Base-by-base conservation (phyloP, 2,329 filamentous ascomycete species). In the Alternaria brassicicola region DNA sequence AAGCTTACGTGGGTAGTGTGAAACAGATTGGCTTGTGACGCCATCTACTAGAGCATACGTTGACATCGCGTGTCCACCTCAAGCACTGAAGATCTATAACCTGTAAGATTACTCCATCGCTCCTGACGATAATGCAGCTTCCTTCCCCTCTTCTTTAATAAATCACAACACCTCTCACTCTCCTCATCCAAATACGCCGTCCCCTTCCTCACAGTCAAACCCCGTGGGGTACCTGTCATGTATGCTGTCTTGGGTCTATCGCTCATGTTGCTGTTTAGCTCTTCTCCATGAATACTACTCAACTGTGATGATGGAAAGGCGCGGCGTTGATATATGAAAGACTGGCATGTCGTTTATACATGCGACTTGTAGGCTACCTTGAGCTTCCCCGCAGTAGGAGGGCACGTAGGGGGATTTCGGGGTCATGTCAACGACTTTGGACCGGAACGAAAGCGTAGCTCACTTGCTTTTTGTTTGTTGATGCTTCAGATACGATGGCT, bases 131-230 rank as follows among this genome's bases (percentile, higher is more conserved):
- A 60, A 54, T 63, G 64, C 25, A 68, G 45, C 6, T 15, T 8
- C 38, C 33, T 54, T 13, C 35, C 51, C 47, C 55, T 55, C 19
- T 43, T 38, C 19, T 52, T 17, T 5, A 67, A 38, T 19, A 68
- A 28, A 21, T 52, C 54, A 38, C 63, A 67, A 30, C 59, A 57
- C 46, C 49, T 47, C 60, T 64, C 57, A 23, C 65, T 75, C 51
- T 76, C 65, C 4, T 63, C 39, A 46, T 80, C 73, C 45, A 77
- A 54, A 51, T 76, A 73, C 47, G 70, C 67, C 5, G 65, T 54
- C 12, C 66, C 70, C n/a, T 68, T 66, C 26, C 75, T 67, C 38
- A 63, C 62, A 6, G 61, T 59, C 36, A 68, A 70, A 17, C 70
- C 69, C n/a, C 7, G 8, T 10, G 25, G 5, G 10, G n/a, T 54